A percentile compares a stretch with the other conserved stretches of the same genome.
These are phyloP conservation scores for Suhomyces atakaporum DNA, from an alignment of 1,139 yeast genomes.

Conservation along the genomic window DNA sequence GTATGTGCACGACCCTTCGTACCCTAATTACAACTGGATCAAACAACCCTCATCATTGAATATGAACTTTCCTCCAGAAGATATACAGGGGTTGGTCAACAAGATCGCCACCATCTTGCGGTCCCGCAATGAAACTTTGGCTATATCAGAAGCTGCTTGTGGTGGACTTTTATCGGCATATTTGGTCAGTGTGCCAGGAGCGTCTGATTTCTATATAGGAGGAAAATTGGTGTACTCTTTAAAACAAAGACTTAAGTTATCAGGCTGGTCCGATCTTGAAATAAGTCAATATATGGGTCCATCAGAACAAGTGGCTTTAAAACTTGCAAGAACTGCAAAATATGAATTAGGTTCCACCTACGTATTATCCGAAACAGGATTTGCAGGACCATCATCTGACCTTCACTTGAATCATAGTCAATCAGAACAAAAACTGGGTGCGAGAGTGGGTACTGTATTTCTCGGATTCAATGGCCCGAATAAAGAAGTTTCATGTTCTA, in stretches of 20 bases:
- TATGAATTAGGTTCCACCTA: constrained; percentile 82
- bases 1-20: constrained; percentile 8
- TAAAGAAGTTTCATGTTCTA: constrained; percentile 54
- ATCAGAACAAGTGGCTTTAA: constrained; percentile 69
- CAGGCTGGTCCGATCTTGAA: constrained; percentile 78
- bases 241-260: constrained; percentile 67
- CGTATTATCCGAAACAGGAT: constrained; percentile 82
- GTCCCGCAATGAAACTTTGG: constrained; percentile 60
- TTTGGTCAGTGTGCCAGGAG: constrained; percentile 80
- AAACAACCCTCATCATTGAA: too few species aligned
- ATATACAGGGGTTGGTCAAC: constrained; percentile 49
- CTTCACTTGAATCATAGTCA: constrained; percentile 31
- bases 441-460: constrained; percentile 60
- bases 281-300: constrained; percentile 79
- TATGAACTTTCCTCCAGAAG: constrained; percentile 66
- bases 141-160: constrained; percentile 86
- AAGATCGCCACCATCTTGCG: constrained; percentile 60
- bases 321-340: constrained; percentile 75
- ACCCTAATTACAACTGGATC: too few species aligned
- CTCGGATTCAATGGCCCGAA: constrained; percentile 71
- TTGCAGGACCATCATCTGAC: constrained; percentile 73
- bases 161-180: constrained; percentile 85
- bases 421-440: constrained; percentile 15
- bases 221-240: constrained; percentile 79
- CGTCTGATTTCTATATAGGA: constrained; percentile 79